Percentiles rank a stretch among this genome's conserved stretches.
These are phyloP conservation scores for Eurotiales sp. DNA, from an alignment of 2,329 filamentous ascomycete genomes.

Conservation along the genomic window DNA sequence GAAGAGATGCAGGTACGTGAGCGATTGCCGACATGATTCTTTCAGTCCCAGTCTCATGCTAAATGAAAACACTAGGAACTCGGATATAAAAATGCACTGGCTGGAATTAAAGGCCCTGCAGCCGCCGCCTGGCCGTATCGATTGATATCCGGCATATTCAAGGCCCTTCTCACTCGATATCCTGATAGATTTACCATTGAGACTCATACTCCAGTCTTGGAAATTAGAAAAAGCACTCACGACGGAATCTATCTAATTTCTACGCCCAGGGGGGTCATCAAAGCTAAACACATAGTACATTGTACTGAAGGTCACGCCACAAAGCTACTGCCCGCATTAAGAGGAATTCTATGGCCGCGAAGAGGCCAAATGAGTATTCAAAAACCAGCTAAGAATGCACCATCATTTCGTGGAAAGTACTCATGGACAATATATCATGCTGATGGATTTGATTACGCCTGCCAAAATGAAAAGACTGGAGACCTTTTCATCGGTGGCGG, in stretches of 20 bases:
- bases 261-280: background rate
- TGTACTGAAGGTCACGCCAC: background rate
- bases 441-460: constrained; percentile 17
- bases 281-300: background rate
- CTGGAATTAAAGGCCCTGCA: background rate
- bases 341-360: background rate
- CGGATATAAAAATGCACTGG: background rate
- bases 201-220: constrained; percentile 19
- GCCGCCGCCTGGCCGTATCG: constrained; percentile 24
- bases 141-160: constrained; percentile 18
- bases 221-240: constrained; percentile 11
- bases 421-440: background rate
- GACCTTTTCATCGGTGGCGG: constrained; percentile 19
- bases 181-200: constrained; percentile 19
- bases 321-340: background rate
- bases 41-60: no score
- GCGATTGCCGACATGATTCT: background rate
- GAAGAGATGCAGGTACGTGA: background rate
- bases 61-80: background rate
- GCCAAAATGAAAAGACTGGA: constrained; percentile 21
- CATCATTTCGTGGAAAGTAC: background rate
- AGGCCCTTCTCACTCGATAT: constrained; percentile 16
- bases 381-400: background rate
- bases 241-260: background rate
- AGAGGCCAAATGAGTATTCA: background rate